Percentiles rank a stretch among this genome's conserved stretches.
These are phyloP conservation scores for Sorghum bicolor DNA, from an alignment of 176 grass and related monocot species.

Conservation along the genomic window DNA sequence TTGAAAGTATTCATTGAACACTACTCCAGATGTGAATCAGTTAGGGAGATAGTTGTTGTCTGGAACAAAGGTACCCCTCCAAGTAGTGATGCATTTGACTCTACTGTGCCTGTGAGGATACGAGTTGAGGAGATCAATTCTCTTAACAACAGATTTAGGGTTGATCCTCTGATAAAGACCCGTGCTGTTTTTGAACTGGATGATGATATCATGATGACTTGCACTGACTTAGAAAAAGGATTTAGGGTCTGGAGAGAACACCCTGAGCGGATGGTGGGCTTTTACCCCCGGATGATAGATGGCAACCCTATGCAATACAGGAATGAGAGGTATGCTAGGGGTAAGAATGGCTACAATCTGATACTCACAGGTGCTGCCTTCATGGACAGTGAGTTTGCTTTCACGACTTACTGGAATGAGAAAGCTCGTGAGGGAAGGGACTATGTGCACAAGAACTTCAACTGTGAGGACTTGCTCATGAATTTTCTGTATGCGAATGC, in stretches of 20 bases:
- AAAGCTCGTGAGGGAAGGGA: slow-evolving; percentile 78
- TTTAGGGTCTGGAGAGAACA: slow-evolving; percentile 95
- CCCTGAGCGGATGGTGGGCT: slow-evolving; percentile 81
- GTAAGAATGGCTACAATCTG: slow-evolving; percentile 85
- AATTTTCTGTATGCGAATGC: slow-evolving; percentile 86
- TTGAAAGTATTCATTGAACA: slow-evolving; percentile 92
- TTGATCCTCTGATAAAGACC: slow-evolving; percentile 90
- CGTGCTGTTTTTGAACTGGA: slow-evolving; percentile 87
- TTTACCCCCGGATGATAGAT: slow-evolving; percentile 88
- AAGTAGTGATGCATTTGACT: slow-evolving; percentile 57
- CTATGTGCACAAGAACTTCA: slow-evolving; percentile 82
- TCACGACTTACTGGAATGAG: slow-evolving; percentile 80
- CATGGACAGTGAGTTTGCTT: slow-evolving; percentile 89
- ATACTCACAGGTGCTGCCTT: slow-evolving; percentile 95
- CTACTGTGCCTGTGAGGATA: slow-evolving; percentile 88
- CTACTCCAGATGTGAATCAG: slow-evolving; percentile 91
- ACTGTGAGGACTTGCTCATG: slow-evolving; percentile 95
- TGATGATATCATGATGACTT: slow-evolving; percentile 99
- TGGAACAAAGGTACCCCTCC: slow-evolving; percentile 98
- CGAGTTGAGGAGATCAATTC: slow-evolving; percentile 82
- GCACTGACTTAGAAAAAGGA: slow-evolving; percentile 93
- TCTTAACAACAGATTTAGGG: slow-evolving; percentile 88
- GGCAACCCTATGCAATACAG: slow-evolving; percentile 68
- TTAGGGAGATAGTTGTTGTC: slow-evolving; percentile 89
- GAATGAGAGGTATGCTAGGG: slow-evolving; percentile 89